Conservation (phyloP, 192 early-diverging fungal species). For the Entophlyctis luteolus region DNA sequence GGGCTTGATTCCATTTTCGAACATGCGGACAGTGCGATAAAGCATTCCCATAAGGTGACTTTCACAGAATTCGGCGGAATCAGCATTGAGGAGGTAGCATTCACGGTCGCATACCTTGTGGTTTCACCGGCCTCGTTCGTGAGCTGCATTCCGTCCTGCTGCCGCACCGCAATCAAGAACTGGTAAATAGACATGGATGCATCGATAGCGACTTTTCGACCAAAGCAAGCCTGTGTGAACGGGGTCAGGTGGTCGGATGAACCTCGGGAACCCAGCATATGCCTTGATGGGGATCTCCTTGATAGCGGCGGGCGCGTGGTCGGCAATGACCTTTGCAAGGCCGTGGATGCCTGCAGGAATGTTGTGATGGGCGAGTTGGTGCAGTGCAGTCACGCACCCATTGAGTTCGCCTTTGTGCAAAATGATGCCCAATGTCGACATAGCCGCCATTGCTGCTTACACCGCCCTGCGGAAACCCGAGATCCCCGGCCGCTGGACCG, state of each 20-base stretch:
- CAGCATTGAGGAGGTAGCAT: background rate
- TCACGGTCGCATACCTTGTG: conserved; percentile 62
- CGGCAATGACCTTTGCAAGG: conserved; percentile 85
- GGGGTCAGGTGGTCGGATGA: background rate
- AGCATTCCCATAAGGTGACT: conserved; percentile 96
- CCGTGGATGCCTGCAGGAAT: conserved; percentile 39
- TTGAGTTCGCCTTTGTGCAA: background rate
- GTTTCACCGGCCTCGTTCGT: conserved; percentile 87
- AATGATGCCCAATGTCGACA: background rate
- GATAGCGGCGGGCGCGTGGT: conserved; percentile 81
- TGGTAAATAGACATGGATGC: conserved; percentile 98
- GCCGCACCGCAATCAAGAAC: conserved; percentile 94
- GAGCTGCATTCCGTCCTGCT: conserved; percentile 81
- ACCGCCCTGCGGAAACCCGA: background rate
- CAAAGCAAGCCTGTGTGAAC: conserved; percentile 58
- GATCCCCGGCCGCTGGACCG: background rate
- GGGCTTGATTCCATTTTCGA: conserved; percentile 94
- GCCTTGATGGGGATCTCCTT: conserved; percentile 48
- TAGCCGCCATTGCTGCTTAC: background rate
- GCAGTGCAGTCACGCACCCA: background rate
- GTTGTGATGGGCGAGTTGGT: background rate
- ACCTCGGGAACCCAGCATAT: background rate
- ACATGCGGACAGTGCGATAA: conserved; percentile 93
- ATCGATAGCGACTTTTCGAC: conserved; percentile 94
- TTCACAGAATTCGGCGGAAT: background rate